Percentiles rank a stretch among this genome's conserved stretches.
Evolutionary conservation across 2,329 filamentous ascomycete genomes (phyloP).

Genomic region (Laburnicola sp.): DNA sequence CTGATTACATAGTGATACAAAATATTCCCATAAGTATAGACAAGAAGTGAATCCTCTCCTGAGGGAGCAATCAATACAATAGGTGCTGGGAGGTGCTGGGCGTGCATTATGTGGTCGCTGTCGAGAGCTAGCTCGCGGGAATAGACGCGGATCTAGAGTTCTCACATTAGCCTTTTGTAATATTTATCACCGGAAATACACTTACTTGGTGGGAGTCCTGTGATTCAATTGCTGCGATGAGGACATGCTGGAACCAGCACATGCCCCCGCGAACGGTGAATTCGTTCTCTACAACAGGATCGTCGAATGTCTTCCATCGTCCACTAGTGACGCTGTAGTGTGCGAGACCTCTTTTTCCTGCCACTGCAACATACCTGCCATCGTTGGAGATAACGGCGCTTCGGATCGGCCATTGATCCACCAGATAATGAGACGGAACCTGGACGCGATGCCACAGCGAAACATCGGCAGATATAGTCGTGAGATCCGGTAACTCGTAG

Average conservation of each 20-base stretch:
- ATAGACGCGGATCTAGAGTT: constrained; percentile 73
- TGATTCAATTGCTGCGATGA: constrained; percentile 90
- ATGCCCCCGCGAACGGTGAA: constrained; percentile 93
- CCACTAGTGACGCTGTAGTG: constrained; percentile 96
- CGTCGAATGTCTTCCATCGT: constrained; percentile 92
- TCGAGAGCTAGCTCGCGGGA: constrained; percentile 83
- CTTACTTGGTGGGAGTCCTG: constrained; percentile 74
- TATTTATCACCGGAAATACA: not conserved
- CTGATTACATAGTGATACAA: constrained; percentile 92
- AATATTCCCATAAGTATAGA: constrained; percentile 96
- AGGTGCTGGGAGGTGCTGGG: constrained; percentile 76
- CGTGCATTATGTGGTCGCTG: constrained; percentile 71
- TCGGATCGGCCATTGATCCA: constrained; percentile 91
- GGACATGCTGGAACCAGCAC: constrained; percentile 97
- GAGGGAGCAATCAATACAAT: constrained; percentile 89
- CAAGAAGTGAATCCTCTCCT: constrained; percentile 89
- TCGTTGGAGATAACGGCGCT: constrained; percentile 87
- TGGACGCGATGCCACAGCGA: constrained; percentile 94
- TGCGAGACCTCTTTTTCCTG: constrained; percentile 86
- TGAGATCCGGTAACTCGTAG: constrained; percentile 87
- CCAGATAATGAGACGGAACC: constrained; percentile 80
- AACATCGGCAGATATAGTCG: constrained; percentile 86
- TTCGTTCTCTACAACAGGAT: constrained; percentile 78
- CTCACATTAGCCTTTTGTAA: not conserved
- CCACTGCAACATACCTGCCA: constrained; percentile 92